Percentiles rank a stretch among this genome's conserved stretches.
Conservation (phyloP, 768 basidiomycete species). For the Boletellus sp. region DNA sequence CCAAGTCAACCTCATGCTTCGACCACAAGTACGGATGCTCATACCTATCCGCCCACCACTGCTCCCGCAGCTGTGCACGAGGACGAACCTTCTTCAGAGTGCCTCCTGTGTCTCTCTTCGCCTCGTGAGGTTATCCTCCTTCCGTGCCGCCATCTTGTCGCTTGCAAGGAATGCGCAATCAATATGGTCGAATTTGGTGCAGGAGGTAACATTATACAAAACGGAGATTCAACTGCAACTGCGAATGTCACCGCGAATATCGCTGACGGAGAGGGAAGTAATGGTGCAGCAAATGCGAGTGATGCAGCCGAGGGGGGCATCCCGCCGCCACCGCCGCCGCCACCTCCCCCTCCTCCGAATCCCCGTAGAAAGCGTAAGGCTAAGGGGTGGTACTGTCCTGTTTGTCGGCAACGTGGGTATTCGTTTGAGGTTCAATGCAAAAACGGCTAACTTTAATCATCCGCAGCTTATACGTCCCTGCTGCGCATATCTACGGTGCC, state of each 20-base stretch:
- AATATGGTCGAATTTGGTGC: conserved; percentile 99
- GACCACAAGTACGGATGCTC: conserved; percentile 34
- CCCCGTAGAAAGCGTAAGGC: conserved; percentile 83
- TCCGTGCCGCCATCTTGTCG: conserved; percentile 91
- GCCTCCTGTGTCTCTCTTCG: conserved; percentile 84
- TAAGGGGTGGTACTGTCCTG: conserved; percentile 97
- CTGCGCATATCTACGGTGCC: conserved; percentile 74
- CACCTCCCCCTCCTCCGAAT: conserved; percentile 32
- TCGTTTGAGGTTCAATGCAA: neutral
- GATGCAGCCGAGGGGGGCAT: conserved; percentile 25
- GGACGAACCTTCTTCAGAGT: conserved; percentile 80
- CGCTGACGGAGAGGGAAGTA: conserved; percentile 24
- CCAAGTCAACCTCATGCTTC: conserved; percentile 35
- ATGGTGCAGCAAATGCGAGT: conserved; percentile 12
- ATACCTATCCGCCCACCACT: conserved; percentile 46
- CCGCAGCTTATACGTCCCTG: conserved; percentile 80
- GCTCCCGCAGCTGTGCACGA: conserved; percentile 36
- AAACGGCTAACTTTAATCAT: neutral
- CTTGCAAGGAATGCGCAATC: conserved; percentile 91
- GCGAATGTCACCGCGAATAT: conserved; percentile 22
- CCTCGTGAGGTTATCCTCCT: conserved; percentile 90
- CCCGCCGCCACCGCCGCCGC: conserved; percentile 27
- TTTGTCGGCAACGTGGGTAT: conserved; percentile 87
- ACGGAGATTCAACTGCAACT: conserved; percentile 36
- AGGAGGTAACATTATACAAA: conserved; percentile 77